Conservation (phyloP, 495 filamentous ascomycete species). For the Echria macrotheca region DNA sequence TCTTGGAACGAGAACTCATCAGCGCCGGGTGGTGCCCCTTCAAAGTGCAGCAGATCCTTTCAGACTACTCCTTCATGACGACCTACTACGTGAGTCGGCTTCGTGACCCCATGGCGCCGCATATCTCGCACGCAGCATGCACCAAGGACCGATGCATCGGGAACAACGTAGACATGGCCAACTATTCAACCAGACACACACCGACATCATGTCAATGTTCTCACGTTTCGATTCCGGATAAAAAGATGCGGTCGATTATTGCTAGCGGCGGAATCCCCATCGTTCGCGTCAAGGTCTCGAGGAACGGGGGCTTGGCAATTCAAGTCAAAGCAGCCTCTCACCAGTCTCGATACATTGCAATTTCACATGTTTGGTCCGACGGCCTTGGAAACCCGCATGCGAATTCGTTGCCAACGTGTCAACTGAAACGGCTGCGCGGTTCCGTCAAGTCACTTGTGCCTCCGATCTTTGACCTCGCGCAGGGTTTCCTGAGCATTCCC, state of each 20-base stretch:
- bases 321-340: neutral
- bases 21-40: neutral
- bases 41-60: neutral
- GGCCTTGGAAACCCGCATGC: neutral
- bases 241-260: constrained; percentile 1
- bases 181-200: neutral
- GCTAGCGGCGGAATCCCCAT: neutral
- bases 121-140: neutral
- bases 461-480: neutral
- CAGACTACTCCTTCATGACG: neutral
- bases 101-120: neutral
- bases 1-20: neutral
- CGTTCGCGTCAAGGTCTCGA: neutral
- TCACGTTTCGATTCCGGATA: neutral
- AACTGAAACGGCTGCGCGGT: neutral
- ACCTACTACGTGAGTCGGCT: constrained; percentile 1
- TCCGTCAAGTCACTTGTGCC: neutral
- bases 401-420: neutral
- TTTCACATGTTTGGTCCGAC: constrained; percentile 2
- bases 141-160: constrained; percentile 5
- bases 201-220: neutral
- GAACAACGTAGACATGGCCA: constrained; percentile 4
- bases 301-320: neutral
- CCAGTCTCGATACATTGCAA: neutral
- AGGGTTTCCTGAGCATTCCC: neutral